Evolutionary conservation across 441 rosid genomes (phyloP), one percentile per base, ranked within the genome.

Genomic region (Aleurites moluccanus): DNA sequence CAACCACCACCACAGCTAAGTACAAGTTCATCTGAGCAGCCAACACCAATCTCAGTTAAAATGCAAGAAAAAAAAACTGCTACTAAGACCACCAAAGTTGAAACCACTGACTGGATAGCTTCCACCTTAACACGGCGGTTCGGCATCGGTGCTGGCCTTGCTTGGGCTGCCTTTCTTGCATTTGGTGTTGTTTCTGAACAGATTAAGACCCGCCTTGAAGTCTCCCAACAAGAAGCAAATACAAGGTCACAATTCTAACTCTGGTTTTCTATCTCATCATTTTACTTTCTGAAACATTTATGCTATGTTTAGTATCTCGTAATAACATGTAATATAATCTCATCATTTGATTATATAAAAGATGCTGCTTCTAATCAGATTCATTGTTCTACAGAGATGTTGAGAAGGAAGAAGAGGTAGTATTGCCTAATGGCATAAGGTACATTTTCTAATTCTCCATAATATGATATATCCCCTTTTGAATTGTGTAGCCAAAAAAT

Each of bases 371-470:
- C 67, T 78, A n/a, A 74, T 30, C 38, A 55, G 6, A 35, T 28
- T 47, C 33, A 30, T 13, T 78, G 59, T 67, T 63, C 8, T 45
- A 47, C 87, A 94, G 98, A 79, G 87, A 83, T 67, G 86, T 89
- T 44, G 93, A 80, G 73, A 81, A 86, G 81, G 86, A 83, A 67
- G 88, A 89, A 80, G 97, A 88, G 83, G 84, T 89, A n/a, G 85
- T 86, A 40, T 76, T 92, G 85, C 93, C 97, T 21, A 92, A 94
- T 70, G 97, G 94, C 74, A 83, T 92, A 80, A 89, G 96, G 98
- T 94, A 82, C 40, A 15, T 45, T 25, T 60, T 67, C 30, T 69
- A 73, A 61, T 21, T 38, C 66, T 59, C 44, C 62, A 16, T 33
- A 0, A 18, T 27, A 57, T 23, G 10, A 35, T 33, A 33, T 35